Evolutionary conservation across 2,329 filamentous ascomycete species (phyloP).

Genomic region (Trichophyton verrucosum): DNA sequence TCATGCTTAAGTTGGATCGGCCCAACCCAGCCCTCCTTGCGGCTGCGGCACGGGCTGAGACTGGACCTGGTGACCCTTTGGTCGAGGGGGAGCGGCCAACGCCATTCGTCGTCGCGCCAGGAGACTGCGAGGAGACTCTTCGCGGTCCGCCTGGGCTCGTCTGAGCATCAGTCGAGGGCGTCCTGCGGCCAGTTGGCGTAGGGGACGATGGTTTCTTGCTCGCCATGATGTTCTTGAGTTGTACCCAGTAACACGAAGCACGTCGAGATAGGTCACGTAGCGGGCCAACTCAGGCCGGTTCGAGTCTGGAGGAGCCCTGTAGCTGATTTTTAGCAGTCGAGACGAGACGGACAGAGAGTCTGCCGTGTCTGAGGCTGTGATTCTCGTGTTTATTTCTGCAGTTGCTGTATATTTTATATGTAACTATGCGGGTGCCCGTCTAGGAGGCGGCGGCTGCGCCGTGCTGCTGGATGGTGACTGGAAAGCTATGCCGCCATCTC

Average conservation of each 20-base stretch:
- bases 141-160: slow-evolving; percentile 18
- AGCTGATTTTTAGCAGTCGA: no score
- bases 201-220: slow-evolving; percentile 8
- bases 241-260: not conserved
- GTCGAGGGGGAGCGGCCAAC: slow-evolving; percentile 53
- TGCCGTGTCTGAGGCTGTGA: no score
- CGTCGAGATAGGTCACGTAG: not conserved
- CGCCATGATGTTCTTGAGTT: slow-evolving; percentile 6
- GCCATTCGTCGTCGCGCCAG: slow-evolving; percentile 37
- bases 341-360: no score
- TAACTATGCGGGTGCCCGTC: no score
- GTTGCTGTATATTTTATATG: not conserved
- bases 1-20: slow-evolving; percentile 33
- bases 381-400: not conserved
- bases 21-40: slow-evolving; percentile 44
- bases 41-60: slow-evolving; percentile 57
- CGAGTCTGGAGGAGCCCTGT: no score
- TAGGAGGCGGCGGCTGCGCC: not conserved
- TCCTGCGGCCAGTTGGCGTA: slow-evolving; percentile 7
- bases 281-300: not conserved
- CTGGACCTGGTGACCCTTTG: slow-evolving; percentile 41
- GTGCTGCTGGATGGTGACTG: not conserved
- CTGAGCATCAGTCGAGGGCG: not conserved
- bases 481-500: slow-evolving; percentile 1
- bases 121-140: slow-evolving; percentile 34